Evolutionary conservation across 441 rosid genomes (phyloP).

Genomic region (Adansonia grandidieri): DNA sequence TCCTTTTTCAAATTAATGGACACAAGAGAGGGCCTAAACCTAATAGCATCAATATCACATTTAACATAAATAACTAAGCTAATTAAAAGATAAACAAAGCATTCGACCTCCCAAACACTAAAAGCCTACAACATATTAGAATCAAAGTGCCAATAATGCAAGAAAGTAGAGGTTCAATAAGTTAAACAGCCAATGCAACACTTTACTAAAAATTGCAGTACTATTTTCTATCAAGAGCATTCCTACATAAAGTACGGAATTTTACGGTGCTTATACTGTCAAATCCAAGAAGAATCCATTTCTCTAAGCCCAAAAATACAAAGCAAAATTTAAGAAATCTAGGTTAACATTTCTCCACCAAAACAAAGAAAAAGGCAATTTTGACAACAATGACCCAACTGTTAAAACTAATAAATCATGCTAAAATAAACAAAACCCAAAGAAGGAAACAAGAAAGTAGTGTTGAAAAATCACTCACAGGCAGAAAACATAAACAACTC

Average conservation of each 20-base stretch:
- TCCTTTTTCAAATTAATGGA: neutral
- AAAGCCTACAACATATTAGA: neutral
- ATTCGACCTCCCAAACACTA: conserved; percentile 16
- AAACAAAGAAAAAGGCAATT: neutral
- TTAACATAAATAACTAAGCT: conserved; percentile 14
- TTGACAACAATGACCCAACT: neutral
- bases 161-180: conserved; percentile 13
- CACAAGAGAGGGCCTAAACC: neutral
- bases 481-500: conserved; percentile 43
- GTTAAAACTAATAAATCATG: conserved; percentile 36
- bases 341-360: neutral
- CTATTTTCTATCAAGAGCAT: neutral
- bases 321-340: neutral
- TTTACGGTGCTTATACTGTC: conserved; percentile 7
- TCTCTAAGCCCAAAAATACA: conserved; percentile 9
- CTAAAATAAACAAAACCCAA: conserved; percentile 35
- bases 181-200: conserved; percentile 15
- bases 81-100: neutral
- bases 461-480: conserved; percentile 42
- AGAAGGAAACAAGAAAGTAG: conserved; percentile 20
- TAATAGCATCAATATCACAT: neutral
- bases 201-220: neutral
- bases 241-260: conserved; percentile 10
- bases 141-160: conserved; percentile 15
- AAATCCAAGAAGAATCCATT: conserved; percentile 18